A percentile compares a stretch with the other conserved stretches of the same genome.
phyloP scores from a whole-genome alignment of 371 early-diverging fungal genomes.

The Capniomyces stellatus region DNA sequence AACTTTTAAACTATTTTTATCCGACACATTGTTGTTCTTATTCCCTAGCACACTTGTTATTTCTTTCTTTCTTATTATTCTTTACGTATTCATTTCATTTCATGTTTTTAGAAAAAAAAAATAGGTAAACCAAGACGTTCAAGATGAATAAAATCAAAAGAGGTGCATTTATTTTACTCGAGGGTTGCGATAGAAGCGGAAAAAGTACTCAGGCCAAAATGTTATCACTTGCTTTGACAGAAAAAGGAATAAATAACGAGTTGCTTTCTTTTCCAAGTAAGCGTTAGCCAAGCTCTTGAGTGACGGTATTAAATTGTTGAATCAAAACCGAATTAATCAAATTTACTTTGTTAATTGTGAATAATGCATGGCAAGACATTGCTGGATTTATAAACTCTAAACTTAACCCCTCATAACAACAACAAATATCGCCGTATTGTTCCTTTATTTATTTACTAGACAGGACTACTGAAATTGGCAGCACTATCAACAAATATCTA shows the following conservation, averaged over 20 bases:
- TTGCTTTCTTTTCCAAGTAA: slow-evolving; percentile 45
- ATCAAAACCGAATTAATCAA: too few relatives aligned
- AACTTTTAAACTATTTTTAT: too few relatives aligned
- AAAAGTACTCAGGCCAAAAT: slow-evolving; percentile 78
- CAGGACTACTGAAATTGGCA: slow-evolving; percentile 80
- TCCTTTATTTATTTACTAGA: slow-evolving; percentile 28
- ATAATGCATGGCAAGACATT: too few relatives aligned
- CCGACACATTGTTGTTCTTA: too few relatives aligned
- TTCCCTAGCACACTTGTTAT: too few relatives aligned
- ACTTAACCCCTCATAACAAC: too few relatives aligned
- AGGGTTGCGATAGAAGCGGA: slow-evolving; percentile 94
- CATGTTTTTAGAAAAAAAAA: too few relatives aligned
- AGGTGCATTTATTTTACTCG: slow-evolving; percentile 89
- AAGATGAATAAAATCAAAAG: slow-evolving; percentile 27
- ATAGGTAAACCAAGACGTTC: neutral
- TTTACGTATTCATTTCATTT: too few relatives aligned
- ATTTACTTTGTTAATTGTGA: too few relatives aligned
- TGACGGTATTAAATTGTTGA: neutral
- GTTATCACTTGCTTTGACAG: slow-evolving; percentile 39
- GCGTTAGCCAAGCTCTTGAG: neutral
- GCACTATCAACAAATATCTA: slow-evolving; percentile 79
- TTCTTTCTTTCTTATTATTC: too few relatives aligned
- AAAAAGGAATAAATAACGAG: slow-evolving; percentile 26
- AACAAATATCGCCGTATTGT: too few relatives aligned
- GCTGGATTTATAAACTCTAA: too few relatives aligned